Base-by-base conservation (phyloP, 208 protist species). In the Crithidia mellificae region DNA sequence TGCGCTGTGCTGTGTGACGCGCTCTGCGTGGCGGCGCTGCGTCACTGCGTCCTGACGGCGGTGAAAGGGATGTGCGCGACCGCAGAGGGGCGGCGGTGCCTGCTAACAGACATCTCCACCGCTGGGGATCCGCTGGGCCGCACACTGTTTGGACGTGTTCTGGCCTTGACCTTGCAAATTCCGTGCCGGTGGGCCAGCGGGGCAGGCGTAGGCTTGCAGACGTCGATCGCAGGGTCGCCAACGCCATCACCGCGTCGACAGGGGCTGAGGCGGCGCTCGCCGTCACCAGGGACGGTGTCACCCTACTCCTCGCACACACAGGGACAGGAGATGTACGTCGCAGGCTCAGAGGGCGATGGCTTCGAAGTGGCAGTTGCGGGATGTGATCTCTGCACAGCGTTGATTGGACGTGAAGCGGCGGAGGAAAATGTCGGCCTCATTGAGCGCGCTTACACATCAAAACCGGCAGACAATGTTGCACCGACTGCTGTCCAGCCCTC, bases 71-170 rank as follows among this genome's bases (percentile, higher is more conserved):
- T 90, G 56, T 65, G 71, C 8, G 44, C 52, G 9, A 91, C 78
- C 24, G 47, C 38, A 5, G 78, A 88, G 54, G 88, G 88, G 4
- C 75, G 81, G 27, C 72, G 66, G 19, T 82, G 68, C 59, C 62
- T 94, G 20, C 63, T 94, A 38, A 72, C 83, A 5, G 88, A 94
- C 50, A 85, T 88, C 12, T 63, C 58, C 27, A 55, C 53, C 29
- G 52, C 74, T 1, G 84, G 85, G 1, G 85, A 91, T 24, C 82
- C 85, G 9, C 58, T 88, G 22, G 63, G 74, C 4, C 88, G 88
- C 5, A 88, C 68, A n/a, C 65, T 74, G 52, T 93, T 93, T 67
- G 88, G 88, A 6, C 82, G 88, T 46, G 59, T 91, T 12, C 52
- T 93, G 24, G 76, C 69, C 4, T 39, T 89, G 32, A 89, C 83